Evolutionary conservation across 1,139 yeast genomes (phyloP).

Genomic region (Scheffersomyces segobiensis): DNA sequence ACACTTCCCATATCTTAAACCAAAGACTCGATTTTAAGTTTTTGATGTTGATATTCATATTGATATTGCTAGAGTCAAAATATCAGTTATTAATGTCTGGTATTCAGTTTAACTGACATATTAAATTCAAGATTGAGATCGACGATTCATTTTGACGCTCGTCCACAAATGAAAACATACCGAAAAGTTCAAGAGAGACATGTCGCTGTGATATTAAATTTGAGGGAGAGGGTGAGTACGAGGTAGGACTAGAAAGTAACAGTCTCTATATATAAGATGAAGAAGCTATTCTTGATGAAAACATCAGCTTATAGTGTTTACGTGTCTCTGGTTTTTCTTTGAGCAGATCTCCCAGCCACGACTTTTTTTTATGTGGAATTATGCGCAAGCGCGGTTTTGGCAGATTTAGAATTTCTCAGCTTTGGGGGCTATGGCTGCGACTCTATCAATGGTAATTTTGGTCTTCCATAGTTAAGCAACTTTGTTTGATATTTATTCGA

Average conservation of each 20-base stretch:
- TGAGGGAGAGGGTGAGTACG: background rate
- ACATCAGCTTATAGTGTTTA: background rate
- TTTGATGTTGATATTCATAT: constrained; percentile 4
- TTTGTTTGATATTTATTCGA: no score
- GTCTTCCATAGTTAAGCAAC: background rate
- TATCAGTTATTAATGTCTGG: background rate
- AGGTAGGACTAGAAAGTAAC: background rate
- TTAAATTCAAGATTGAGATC: background rate
- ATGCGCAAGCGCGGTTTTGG: background rate
- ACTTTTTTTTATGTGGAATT: background rate
- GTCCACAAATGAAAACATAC: background rate
- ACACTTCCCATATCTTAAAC: background rate
- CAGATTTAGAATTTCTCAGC: background rate
- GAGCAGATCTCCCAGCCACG: background rate
- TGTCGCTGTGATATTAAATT: constrained; percentile 1
- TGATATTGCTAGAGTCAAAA: no score
- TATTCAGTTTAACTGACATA: background rate
- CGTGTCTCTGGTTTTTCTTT: background rate
- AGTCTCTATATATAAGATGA: background rate
- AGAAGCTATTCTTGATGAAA: background rate
- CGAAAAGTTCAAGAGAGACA: constrained; percentile 4
- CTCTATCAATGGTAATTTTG: background rate
- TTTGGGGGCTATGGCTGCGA: background rate
- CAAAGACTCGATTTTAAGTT: constrained; percentile 1
- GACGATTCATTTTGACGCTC: background rate